Percentiles rank a stretch among this genome's conserved stretches.
Conservation (phyloP, 108 stramenopile genomes). For the Thalassiosira profunda region DNA sequence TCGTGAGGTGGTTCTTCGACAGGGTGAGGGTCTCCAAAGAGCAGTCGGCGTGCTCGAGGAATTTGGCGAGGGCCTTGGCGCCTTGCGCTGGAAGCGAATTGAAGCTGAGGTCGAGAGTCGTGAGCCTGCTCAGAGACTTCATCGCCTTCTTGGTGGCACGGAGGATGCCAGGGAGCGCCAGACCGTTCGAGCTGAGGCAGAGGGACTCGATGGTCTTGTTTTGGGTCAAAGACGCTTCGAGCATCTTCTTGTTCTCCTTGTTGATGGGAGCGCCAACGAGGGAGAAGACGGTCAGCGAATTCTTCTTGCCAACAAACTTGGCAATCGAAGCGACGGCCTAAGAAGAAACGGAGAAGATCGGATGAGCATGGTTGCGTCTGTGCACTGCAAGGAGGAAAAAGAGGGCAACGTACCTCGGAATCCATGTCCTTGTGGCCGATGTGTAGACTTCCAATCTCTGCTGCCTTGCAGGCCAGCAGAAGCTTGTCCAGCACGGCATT, state of each 20-base stretch:
- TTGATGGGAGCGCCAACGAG: neutral
- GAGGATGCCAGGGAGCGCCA: neutral
- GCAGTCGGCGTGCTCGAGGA: neutral
- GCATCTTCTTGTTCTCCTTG: neutral
- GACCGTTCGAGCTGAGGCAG: neutral
- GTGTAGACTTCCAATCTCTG: too few species aligned
- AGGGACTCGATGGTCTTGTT: neutral
- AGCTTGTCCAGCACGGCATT: slow-evolving; percentile 2
- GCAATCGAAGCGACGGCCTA: neutral
- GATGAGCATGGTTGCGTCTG: too few species aligned
- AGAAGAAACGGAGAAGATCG: too few species aligned
- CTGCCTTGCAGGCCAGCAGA: neutral
- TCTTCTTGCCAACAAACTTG: slow-evolving; percentile 2
- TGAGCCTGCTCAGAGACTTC: slow-evolving; percentile 1
- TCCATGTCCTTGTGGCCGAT: slow-evolving; percentile 1
- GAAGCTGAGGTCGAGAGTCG: neutral
- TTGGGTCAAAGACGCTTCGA: neutral
- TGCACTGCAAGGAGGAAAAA: too few species aligned
- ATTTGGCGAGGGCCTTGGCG: neutral
- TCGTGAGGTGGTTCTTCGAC: neutral
- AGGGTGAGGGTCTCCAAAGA: neutral
- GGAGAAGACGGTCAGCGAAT: neutral
- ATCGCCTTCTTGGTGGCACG: neutral
- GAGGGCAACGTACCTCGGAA: too few species aligned
- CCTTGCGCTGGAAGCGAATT: neutral